Evolutionary conservation across 2,329 filamentous ascomycete genomes (phyloP).

Genomic region (Teratosphaeriaceae sp.): DNA sequence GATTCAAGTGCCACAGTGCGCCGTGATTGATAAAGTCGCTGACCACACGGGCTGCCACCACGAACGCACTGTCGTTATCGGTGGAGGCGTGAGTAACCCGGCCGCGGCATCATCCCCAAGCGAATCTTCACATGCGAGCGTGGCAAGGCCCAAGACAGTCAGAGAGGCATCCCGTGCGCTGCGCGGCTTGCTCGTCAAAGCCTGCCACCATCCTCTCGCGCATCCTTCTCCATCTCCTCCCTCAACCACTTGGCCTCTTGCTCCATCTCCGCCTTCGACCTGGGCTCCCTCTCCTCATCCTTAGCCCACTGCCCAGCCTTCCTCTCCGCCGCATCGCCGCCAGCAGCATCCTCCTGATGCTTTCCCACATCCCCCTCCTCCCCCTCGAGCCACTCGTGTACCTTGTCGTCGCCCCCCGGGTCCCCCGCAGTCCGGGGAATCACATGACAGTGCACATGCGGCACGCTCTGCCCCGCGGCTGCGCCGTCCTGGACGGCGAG

Average conservation of each 20-base stretch:
- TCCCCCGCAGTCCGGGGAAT: constrained; percentile 64
- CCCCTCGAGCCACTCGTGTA: constrained; percentile 77
- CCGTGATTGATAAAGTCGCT: too few relatives aligned
- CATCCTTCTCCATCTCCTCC: constrained; percentile 45
- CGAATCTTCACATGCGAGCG: not conserved
- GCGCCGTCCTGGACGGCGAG: constrained; percentile 90
- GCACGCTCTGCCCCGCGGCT: constrained; percentile 87
- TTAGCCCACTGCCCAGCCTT: constrained; percentile 57
- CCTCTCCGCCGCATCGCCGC: constrained; percentile 27
- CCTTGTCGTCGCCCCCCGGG: constrained; percentile 58
- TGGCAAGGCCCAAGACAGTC: too few relatives aligned
- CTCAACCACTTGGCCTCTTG: constrained; percentile 66
- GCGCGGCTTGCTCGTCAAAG: too few relatives aligned
- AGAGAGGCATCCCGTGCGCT: too few relatives aligned
- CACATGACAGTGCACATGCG: constrained; percentile 89
- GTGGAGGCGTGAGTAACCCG: too few relatives aligned
- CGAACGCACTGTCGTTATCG: too few relatives aligned
- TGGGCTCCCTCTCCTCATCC: constrained; percentile 54
- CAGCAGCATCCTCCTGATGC: constrained; percentile 53
- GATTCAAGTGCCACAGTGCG: too few relatives aligned
- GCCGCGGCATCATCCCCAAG: too few relatives aligned
- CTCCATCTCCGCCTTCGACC: constrained; percentile 69
- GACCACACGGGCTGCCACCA: too few relatives aligned
- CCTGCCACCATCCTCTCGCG: constrained; percentile 10
- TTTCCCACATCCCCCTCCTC: constrained; percentile 78